These are phyloP conservation scores for Myrica gale DNA, from an alignment of 306 rosid species.

Conservation along the genomic window DNA sequence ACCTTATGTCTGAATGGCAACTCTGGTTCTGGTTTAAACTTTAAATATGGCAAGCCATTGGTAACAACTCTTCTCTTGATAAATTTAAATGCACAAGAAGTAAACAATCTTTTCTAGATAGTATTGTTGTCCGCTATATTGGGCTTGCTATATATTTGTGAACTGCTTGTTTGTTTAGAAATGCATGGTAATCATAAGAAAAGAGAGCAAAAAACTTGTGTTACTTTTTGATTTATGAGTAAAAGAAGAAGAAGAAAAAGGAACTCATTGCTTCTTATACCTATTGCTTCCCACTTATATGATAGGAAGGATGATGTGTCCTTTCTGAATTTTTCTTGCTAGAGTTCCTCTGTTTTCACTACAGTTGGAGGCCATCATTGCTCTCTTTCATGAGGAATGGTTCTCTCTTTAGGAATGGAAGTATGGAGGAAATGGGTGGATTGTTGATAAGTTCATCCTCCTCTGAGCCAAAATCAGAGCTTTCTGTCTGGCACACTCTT, in stretches of 20 bases:
- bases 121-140: not conserved
- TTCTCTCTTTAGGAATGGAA: not conserved
- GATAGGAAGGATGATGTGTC: not conserved
- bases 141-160: not conserved
- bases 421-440: not conserved
- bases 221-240: not conserved
- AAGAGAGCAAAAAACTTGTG: not conserved
- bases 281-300: not conserved
- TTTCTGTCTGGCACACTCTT: not conserved
- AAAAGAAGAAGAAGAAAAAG: not conserved
- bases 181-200: not conserved
- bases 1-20: not conserved
- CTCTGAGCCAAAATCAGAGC: not conserved
- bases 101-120: too few species aligned
- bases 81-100: too few species aligned
- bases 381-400: not conserved
- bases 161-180: not conserved
- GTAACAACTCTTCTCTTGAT: too few species aligned
- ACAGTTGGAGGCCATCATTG: not conserved
- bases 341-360: not conserved
- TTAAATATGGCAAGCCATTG: too few species aligned
- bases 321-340: not conserved
- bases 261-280: not conserved
- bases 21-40: not conserved
- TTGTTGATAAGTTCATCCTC: not conserved